Evolutionary conservation across 768 basidiomycete species (phyloP), one percentile per base, ranked within the genome.

Genomic region (Leccinum longicurvipes): DNA sequence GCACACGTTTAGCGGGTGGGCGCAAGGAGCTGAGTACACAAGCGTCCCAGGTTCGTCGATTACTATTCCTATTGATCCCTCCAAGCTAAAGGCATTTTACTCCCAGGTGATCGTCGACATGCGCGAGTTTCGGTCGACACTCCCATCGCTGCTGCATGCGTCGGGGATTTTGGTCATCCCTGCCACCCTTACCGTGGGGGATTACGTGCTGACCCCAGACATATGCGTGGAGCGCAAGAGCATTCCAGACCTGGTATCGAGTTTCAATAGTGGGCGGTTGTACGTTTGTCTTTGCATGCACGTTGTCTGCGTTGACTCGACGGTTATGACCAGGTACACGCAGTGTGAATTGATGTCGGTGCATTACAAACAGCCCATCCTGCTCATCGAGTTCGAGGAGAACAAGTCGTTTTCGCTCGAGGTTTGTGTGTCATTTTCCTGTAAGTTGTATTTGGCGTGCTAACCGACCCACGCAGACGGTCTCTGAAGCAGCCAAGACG

Each of bases 171-270:
- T 87, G 31, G 84, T 98, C 41, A 77, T 94, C n/a, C 96, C 97
- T 0, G 88, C 89, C 1, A 98, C 95, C 0, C 76, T 99, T 58
- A 93, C 90, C 0, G 89, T 98, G 2, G 97, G 97, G 3, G 97
- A 99, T 71, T 99, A 99, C 66, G 89, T 99, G 52, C 74, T 98
- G 46, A 89, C 91, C 1, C 97, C 96, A 0, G 92, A 96, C 57
- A 95, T 98, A 59, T 95, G 92, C 59, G 89, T 99, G 3, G 97
- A 99, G 73, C 79, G 96, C 54, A 99, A 99, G 76, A 95, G 95
- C 62, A 77, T 98, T 49, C 79, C 94, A 0, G 97, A 99, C 76
- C 66, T 99, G 50, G 82, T 94, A n/a, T 82, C 86, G 15, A 95
- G 92, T 76, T 96, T 98, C 70, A 93, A 88, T 55, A 96, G 86